Evolutionary conservation across 2,329 filamentous ascomycete species (phyloP).

Genomic region (Colletotrichum agaves): DNA sequence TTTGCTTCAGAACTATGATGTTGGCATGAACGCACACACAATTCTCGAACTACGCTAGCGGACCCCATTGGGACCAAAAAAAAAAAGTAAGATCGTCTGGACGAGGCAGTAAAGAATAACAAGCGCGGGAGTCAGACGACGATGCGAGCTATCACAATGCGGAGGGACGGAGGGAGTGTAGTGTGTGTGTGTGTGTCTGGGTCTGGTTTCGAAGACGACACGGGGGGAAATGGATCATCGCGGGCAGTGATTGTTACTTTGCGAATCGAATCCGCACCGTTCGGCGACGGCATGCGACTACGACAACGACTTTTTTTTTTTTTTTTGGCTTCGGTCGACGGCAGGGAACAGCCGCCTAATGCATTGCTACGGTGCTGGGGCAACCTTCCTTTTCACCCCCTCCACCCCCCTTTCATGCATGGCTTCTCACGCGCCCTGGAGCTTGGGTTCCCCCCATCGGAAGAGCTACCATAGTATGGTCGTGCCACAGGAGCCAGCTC

Average conservation of each 20-base stretch:
- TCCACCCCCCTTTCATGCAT: not conserved
- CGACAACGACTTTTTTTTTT: too few relatives aligned
- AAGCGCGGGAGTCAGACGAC: too few relatives aligned
- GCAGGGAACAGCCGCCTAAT: conserved; percentile 9
- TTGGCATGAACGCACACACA: conserved; percentile 19
- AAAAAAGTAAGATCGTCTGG: not conserved
- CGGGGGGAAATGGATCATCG: too few relatives aligned
- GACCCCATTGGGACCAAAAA: too few relatives aligned
- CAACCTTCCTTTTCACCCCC: too few relatives aligned
- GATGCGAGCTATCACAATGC: too few relatives aligned
- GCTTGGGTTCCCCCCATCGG: not conserved
- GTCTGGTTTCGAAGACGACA: too few relatives aligned
- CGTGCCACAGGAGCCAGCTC: not conserved
- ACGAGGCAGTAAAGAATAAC: not conserved
- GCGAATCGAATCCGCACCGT: too few relatives aligned
- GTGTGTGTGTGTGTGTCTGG: too few relatives aligned
- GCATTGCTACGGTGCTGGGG: not conserved
- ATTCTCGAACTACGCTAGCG: not conserved
- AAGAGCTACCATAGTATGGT: not conserved
- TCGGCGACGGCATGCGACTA: too few relatives aligned
- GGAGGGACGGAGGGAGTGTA: too few relatives aligned
- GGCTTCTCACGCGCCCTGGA: not conserved
- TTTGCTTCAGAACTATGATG: not conserved
- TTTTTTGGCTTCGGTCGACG: not conserved
- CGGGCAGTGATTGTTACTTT: too few relatives aligned